These are phyloP conservation scores for Ligustrum vulgare DNA, from an alignment of 257 asterid genomes.

Conservation along the genomic window DNA sequence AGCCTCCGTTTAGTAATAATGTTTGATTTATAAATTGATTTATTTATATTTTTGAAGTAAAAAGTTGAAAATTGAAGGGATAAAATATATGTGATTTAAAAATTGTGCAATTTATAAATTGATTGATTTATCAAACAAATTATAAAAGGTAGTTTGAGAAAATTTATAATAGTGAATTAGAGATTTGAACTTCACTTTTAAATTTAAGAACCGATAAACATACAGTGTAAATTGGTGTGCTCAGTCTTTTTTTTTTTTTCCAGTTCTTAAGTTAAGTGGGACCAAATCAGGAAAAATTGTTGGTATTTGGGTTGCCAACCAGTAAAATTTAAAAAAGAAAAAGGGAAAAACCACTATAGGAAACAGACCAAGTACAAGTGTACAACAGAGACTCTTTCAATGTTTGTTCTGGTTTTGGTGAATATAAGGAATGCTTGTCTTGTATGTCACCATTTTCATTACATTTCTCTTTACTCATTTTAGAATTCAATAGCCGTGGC, in stretches of 20 bases:
- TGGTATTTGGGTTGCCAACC: not conserved
- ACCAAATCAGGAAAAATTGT: conserved; percentile 12
- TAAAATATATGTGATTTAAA: too few relatives aligned
- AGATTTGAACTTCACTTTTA: too few relatives aligned
- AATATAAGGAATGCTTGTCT: conserved; percentile 8
- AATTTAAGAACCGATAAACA: not conserved
- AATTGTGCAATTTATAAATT: too few relatives aligned
- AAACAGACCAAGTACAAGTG: conserved; percentile 18
- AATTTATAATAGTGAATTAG: too few relatives aligned
- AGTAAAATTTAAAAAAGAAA: not conserved
- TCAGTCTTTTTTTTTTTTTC: not conserved
- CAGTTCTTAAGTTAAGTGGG: conserved; percentile 23
- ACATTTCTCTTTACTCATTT: not conserved
- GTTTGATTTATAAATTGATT: too few relatives aligned
- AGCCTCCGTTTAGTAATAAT: too few relatives aligned
- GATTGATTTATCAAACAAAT: too few relatives aligned
- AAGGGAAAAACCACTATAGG: not conserved
- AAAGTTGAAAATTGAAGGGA: too few relatives aligned
- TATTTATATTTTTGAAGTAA: too few relatives aligned
- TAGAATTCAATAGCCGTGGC: conserved; percentile 18
- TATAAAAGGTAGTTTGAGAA: too few relatives aligned
- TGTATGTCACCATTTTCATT: not conserved
- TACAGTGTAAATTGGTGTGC: not conserved
- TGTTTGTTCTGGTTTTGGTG: conserved; percentile 22
- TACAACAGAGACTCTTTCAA: conserved; percentile 17